Percentiles rank a stretch among this genome's conserved stretches.
These are phyloP conservation scores for Zelopaecilomyces penicillatus DNA, from an alignment of 2,329 filamentous ascomycete genomes.

Conservation along the genomic window DNA sequence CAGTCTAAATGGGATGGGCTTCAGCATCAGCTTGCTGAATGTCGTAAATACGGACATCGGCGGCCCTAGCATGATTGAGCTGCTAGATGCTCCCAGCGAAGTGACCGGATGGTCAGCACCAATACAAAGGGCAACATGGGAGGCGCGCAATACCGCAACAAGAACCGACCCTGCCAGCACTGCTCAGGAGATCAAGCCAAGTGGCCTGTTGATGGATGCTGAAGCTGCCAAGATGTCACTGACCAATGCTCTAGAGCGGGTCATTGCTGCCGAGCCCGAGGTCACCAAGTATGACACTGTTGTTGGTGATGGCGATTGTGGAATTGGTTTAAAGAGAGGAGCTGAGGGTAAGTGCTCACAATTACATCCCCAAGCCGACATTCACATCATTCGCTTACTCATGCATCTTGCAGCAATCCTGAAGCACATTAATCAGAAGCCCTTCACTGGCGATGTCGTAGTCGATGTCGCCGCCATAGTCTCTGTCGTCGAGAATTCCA, in stretches of 20 bases:
- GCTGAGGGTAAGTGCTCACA: slow-evolving; percentile 54
- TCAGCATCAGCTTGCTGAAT: slow-evolving; percentile 64
- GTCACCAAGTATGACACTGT: slow-evolving; percentile 70
- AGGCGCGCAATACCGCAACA: slow-evolving; percentile 42
- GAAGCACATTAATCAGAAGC: slow-evolving; percentile 36
- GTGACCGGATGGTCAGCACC: slow-evolving; percentile 63
- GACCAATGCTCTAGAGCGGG: slow-evolving; percentile 46
- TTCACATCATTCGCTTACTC: background rate
- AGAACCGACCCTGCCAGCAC: slow-evolving; percentile 29
- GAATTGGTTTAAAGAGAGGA: slow-evolving; percentile 75
- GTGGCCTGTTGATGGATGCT: slow-evolving; percentile 46
- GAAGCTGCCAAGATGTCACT: slow-evolving; percentile 42
- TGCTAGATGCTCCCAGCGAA: slow-evolving; percentile 62
- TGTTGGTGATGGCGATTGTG: slow-evolving; percentile 86
- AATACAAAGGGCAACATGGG: slow-evolving; percentile 55
- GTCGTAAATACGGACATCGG: slow-evolving; percentile 50
- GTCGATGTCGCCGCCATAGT: slow-evolving; percentile 45
- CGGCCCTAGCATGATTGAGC: slow-evolving; percentile 55
- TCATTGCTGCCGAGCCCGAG: slow-evolving; percentile 61
- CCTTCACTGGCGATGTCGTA: slow-evolving; percentile 43
- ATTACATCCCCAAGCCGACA: background rate
- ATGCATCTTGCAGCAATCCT: slow-evolving; percentile 37
- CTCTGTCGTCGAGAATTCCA: slow-evolving; percentile 45
- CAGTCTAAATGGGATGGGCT: slow-evolving; percentile 66
- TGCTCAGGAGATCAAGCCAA: slow-evolving; percentile 29